Evolutionary conservation across 495 filamentous ascomycete genomes (phyloP), one percentile per base, ranked within the genome.

Genomic region (Physcia stellaris): DNA sequence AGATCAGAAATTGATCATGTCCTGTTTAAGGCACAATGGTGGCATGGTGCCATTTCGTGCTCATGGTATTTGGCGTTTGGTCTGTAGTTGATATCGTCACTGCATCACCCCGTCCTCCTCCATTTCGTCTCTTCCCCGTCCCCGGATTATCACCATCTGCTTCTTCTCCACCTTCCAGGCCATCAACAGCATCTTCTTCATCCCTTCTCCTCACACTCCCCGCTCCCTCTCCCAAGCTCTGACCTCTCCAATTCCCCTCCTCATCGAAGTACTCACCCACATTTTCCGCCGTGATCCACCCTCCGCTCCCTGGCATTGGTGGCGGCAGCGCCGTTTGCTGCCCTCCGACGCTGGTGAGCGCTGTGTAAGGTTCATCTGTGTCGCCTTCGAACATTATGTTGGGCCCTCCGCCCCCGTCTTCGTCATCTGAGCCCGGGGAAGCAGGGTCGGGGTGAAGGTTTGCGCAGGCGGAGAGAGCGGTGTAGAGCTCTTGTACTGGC

Each of bases 211-310:
- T 62, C 35, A 73, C 62, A 27, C 59, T 69, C n/a, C 71, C 74
- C 4, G 72, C 74, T 1, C 71, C 73, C 32, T 67, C 66, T 0
- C 75, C 75, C 30, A 78, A 43, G 10, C 60, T 58, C 13, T 52
- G 55, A 3, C 55, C 66, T 52, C 65, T 66, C 58, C 68, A 77
- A 45, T 77, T 73, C 29, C 74, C 79, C 35, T 74, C 63, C 53
- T 71, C 75, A 48, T 79, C 75, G 52, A 77, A 68, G 46, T 67
- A 94, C 50, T 94, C 74, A 35, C 79, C 68, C 54, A 94, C 82
- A 58, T 98, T 98, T 38, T 95, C 90, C 11, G 86, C 80, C 13
- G 90, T 98, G 46, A 98, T 95, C 90, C 90, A 98, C 2, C 86
- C 86, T 0, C 74, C 76, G 51, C 85, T 88, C 9, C 88, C 86